Percentiles rank a stretch among this genome's conserved stretches.
Evolutionary conservation across 1,284 basidiomycete species (phyloP).

Genomic region (Marasmius sp.): DNA sequence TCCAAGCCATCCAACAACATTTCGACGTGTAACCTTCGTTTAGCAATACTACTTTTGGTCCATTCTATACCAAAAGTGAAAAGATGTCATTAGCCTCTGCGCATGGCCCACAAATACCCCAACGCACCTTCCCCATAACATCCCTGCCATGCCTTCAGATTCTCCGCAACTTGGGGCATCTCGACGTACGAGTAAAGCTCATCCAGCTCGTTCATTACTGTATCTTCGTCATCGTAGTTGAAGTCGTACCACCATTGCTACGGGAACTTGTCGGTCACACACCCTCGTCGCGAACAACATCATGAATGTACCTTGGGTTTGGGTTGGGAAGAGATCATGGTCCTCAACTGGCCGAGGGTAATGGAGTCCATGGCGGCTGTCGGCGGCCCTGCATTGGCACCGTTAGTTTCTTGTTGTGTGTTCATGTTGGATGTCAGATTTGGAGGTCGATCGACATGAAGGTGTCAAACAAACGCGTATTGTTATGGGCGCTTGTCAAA

Average conservation of each 20-base stretch:
- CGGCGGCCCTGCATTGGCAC: conserved; percentile 8
- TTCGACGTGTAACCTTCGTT: conserved; percentile 74
- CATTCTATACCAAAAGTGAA: conserved; percentile 55
- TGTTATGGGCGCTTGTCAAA: too few relatives aligned
- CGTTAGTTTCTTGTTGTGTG: conserved; percentile 20
- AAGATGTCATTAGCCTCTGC: conserved; percentile 7
- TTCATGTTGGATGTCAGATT: conserved; percentile 25
- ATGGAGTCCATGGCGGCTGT: conserved; percentile 60
- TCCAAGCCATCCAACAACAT: conserved; percentile 83
- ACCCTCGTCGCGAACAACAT: conserved; percentile 14
- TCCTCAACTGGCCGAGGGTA: conserved; percentile 79
- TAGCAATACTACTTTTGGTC: conserved; percentile 64
- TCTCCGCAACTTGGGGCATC: conserved; percentile 88
- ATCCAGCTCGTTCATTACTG: conserved; percentile 92
- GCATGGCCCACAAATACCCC: not conserved
- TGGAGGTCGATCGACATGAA: conserved; percentile 3
- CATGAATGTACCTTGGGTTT: conserved; percentile 67
- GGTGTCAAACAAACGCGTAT: too few relatives aligned
- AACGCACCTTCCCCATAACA: conserved; percentile 73
- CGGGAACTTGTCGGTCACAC: conserved; percentile 13
- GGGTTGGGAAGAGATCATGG: conserved; percentile 66
- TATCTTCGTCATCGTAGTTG: conserved; percentile 93
- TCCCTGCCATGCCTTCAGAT: conserved; percentile 84
- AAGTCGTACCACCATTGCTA: conserved; percentile 88
- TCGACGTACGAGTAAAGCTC: conserved; percentile 99